phyloP scores from a whole-genome alignment of 2,329 filamentous ascomycete genomes.

The Ophiostoma tasmaniense region DNA sequence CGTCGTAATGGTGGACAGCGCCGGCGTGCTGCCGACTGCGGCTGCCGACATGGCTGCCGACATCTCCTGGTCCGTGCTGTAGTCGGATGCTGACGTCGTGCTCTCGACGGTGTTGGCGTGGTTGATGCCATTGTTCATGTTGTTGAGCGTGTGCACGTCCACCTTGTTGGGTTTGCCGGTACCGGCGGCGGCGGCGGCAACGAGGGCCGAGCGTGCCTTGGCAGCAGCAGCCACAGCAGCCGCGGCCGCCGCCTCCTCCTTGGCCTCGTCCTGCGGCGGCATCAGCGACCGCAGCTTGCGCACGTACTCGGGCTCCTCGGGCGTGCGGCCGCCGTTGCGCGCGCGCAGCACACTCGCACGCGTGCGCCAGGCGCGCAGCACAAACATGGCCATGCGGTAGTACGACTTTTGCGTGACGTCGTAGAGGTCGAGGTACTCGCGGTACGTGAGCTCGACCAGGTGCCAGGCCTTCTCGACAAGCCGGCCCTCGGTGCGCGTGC shows the following conservation, averaged over 20 bases:
- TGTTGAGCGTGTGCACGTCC: neutral
- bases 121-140: constrained; percentile 8
- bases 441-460: constrained; percentile 39
- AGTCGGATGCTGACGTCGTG: neutral
- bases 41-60: neutral
- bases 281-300: constrained; percentile 36
- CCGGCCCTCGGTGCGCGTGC: constrained; percentile 38
- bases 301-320: constrained; percentile 40
- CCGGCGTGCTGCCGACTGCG: neutral
- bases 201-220: neutral
- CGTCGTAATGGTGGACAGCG: neutral
- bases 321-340: constrained; percentile 27
- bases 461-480: constrained; percentile 48
- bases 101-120: neutral
- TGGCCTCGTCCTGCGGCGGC: constrained; percentile 29
- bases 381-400: constrained; percentile 37
- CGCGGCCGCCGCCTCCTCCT: neutral
- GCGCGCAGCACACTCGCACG: constrained; percentile 37
- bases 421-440: constrained; percentile 42
- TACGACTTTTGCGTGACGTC: constrained; percentile 40
- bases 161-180: constrained; percentile 9
- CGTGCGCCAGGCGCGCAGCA: constrained; percentile 45
- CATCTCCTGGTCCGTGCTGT: neutral
- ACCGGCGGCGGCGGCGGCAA: neutral
- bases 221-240: neutral